Evolutionary conservation across 805 yeast species (phyloP).

Genomic region (Candida fluviatilis): DNA sequence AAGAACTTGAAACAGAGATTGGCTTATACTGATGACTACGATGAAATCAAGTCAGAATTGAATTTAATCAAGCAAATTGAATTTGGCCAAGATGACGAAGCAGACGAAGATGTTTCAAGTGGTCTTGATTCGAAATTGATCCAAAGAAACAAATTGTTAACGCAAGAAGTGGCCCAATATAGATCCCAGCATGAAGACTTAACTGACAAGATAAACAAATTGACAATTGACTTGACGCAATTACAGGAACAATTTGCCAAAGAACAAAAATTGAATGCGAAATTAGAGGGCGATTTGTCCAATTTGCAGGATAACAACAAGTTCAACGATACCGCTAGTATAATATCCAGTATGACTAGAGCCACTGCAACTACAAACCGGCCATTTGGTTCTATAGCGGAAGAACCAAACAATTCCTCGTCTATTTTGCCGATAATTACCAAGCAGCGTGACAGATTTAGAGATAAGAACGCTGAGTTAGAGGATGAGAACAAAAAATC

Average conservation of each 20-base stretch:
- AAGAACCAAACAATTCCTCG: conserved; percentile 28
- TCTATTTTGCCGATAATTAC: conserved; percentile 81
- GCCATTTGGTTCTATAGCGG: conserved; percentile 21
- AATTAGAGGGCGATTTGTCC: conserved; percentile 72
- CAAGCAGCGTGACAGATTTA: conserved; percentile 91
- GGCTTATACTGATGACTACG: conserved; percentile 61
- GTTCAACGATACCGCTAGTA: conserved; percentile 58
- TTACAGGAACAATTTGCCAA: conserved; percentile 36
- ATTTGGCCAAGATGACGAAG: conserved; percentile 50
- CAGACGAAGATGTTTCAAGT: conserved; percentile 18
- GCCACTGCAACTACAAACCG: conserved; percentile 12
- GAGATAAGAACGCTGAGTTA: conserved; percentile 74
- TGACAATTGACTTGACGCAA: conserved; percentile 34
- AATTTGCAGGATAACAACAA: conserved; percentile 49
- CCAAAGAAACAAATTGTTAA: conserved; percentile 68
- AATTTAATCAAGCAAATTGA: conserved; percentile 69
- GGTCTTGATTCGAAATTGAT: conserved; percentile 57
- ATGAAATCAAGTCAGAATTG: conserved; percentile 74
- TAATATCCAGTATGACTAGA: conserved; percentile 52
- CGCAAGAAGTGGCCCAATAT: conserved; percentile 61
- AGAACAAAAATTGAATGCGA: conserved; percentile 46
- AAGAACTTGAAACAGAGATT: conserved; percentile 47
- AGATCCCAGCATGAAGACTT: conserved; percentile 57
- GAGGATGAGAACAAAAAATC: conserved; percentile 75
- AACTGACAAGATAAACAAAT: conserved; percentile 30